A percentile compares a stretch with the other conserved stretches of the same genome.
These are phyloP conservation scores for Bonia amplexicaulis DNA, from an alignment of 176 grass and related monocot species.

Conservation along the genomic window DNA sequence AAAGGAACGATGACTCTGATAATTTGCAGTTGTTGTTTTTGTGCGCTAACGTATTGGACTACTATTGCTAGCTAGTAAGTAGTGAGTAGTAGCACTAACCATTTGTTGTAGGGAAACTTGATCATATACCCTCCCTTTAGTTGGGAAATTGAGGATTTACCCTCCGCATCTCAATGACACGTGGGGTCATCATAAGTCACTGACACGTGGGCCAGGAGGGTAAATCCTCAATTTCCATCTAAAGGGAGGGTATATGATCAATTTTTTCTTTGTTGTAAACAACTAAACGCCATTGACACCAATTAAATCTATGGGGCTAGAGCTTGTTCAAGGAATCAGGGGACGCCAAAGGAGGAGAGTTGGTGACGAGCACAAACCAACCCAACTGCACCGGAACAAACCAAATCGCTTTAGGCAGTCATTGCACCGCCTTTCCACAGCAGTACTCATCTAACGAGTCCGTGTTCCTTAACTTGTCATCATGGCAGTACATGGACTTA, in stretches of 20 bases:
- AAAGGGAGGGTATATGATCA: no score
- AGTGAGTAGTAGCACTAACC: background rate
- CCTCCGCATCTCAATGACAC: no score
- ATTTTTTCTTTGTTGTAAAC: background rate
- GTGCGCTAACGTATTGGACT: background rate
- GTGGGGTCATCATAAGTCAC: no score
- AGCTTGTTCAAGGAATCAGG: slow-evolving; percentile 7
- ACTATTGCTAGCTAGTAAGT: background rate
- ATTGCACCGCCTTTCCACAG: background rate
- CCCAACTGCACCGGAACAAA: slow-evolving; percentile 37
- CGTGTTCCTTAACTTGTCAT: background rate
- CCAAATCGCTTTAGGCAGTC: slow-evolving; percentile 13
- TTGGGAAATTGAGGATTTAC: no score
- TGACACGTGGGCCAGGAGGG: no score
- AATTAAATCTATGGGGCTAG: background rate
- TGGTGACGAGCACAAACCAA: slow-evolving; percentile 33
- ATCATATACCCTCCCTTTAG: no score
- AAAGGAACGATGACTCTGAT: background rate
- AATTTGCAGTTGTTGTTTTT: background rate
- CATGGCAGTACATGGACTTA: slow-evolving; percentile 37
- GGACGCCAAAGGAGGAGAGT: slow-evolving; percentile 20
- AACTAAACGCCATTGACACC: background rate
- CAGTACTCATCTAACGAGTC: no score
- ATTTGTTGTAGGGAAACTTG: background rate
- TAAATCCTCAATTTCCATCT: no score